These are phyloP conservation scores for Peterozyma xylosa DNA, from an alignment of 805 yeast genomes.

Conservation along the genomic window DNA sequence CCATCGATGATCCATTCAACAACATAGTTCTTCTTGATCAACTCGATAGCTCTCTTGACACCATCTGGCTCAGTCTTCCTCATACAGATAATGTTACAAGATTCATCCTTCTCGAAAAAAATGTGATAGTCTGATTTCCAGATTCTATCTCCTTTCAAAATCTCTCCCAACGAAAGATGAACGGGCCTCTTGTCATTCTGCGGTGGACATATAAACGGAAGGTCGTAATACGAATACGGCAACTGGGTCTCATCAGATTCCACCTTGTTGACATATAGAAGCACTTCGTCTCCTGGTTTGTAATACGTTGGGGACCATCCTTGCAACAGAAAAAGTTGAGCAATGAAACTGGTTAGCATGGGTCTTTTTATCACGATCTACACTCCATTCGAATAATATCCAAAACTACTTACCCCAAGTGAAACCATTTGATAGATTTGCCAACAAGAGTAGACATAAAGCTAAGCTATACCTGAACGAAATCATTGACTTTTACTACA, in stretches of 20 bases:
- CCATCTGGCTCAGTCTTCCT: slow-evolving; percentile 46
- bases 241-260: slow-evolving; percentile 72
- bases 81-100: slow-evolving; percentile 65
- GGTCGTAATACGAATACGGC: slow-evolving; percentile 69
- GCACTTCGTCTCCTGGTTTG: slow-evolving; percentile 50
- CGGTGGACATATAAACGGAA: slow-evolving; percentile 78
- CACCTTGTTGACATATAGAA: slow-evolving; percentile 66
- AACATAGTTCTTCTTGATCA: slow-evolving; percentile 64
- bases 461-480: too few species aligned
- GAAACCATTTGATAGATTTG: too few species aligned
- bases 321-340: background rate
- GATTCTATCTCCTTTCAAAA: slow-evolving; percentile 73
- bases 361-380: too few species aligned
- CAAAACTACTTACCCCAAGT: too few species aligned
- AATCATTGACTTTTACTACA: too few species aligned
- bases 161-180: slow-evolving; percentile 67
- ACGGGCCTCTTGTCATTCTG: slow-evolving; percentile 44
- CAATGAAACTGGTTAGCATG: too few species aligned
- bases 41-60: slow-evolving; percentile 45
- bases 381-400: too few species aligned
- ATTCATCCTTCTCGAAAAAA: slow-evolving; percentile 52
- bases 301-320: slow-evolving; percentile 30
- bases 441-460: too few species aligned
- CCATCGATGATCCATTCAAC: slow-evolving; percentile 83
- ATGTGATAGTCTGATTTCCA: slow-evolving; percentile 70